These are phyloP conservation scores for Elsinoe perseae DNA, from an alignment of 2,329 filamentous ascomycete genomes.

Conservation along the genomic window DNA sequence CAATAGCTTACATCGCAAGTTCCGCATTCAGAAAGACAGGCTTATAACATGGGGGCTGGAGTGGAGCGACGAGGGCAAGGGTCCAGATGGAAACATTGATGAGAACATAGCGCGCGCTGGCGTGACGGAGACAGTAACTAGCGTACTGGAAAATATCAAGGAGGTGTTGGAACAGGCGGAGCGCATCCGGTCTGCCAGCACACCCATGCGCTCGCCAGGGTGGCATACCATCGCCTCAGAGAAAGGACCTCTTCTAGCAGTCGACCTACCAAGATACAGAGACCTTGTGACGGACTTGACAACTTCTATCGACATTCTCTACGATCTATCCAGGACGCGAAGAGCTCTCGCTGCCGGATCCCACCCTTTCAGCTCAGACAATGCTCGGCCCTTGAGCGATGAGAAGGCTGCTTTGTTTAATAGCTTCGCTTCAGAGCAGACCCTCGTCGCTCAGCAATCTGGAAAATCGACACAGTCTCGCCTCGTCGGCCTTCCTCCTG, in stretches of 20 bases:
- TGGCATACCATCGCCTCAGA: slow-evolving; percentile 23
- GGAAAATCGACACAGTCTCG: slow-evolving; percentile 34
- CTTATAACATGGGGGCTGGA: slow-evolving; percentile 72
- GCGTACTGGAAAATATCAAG: slow-evolving; percentile 63
- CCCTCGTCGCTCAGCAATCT: slow-evolving; percentile 21
- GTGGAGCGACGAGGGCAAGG: slow-evolving; percentile 58
- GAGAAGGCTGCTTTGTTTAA: slow-evolving; percentile 15
- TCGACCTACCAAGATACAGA: slow-evolving; percentile 63
- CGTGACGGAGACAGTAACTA: slow-evolving; percentile 67
- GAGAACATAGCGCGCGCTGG: slow-evolving; percentile 60
- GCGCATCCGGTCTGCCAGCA: slow-evolving; percentile 49
- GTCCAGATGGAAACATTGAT: slow-evolving; percentile 62
- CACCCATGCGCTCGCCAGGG: slow-evolving; percentile 33
- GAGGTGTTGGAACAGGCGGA: slow-evolving; percentile 72
- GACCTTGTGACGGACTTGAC: slow-evolving; percentile 68
- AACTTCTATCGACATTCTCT: slow-evolving; percentile 69
- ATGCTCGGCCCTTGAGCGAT: slow-evolving; percentile 6
- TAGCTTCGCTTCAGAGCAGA: slow-evolving; percentile 18
- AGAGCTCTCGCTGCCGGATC: slow-evolving; percentile 36
- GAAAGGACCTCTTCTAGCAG: slow-evolving; percentile 36
- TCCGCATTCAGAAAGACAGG: slow-evolving; percentile 72
- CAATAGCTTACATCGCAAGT: slow-evolving; percentile 63
- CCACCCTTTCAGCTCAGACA: slow-evolving; percentile 26
- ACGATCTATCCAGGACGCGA: slow-evolving; percentile 64
- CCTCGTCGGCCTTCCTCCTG: slow-evolving; percentile 35